These are phyloP conservation scores for Neonectria neomacrospora DNA, from an alignment of 2,329 filamentous ascomycete genomes.

Conservation along the genomic window DNA sequence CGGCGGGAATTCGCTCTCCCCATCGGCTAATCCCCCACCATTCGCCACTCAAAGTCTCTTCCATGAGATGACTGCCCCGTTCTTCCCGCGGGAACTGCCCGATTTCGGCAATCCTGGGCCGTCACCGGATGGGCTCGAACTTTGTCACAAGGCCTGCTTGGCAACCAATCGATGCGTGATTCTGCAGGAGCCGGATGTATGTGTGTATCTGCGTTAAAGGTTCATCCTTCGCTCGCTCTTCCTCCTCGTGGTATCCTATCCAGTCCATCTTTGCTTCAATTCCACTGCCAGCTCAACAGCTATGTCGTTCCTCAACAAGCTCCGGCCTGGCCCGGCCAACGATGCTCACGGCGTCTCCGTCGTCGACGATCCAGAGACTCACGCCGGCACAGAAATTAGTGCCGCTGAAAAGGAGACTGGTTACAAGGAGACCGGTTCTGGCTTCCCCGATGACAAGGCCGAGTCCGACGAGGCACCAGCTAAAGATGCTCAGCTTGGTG, in stretches of 20 bases:
- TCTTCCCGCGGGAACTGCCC: not conserved
- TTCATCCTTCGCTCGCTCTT: not conserved
- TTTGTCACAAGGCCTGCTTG: not conserved
- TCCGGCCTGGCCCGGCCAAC: slow-evolving; percentile 22
- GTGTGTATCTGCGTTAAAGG: not conserved
- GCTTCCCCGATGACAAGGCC: slow-evolving; percentile 2
- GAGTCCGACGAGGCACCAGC: slow-evolving; percentile 24
- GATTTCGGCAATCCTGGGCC: not conserved
- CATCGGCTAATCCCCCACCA: not conserved
- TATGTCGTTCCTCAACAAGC: slow-evolving; percentile 37
- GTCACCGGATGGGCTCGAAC: not conserved
- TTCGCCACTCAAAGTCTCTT: not conserved
- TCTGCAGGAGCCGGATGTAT: not conserved
- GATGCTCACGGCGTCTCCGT: not conserved
- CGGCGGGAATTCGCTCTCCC: not conserved
- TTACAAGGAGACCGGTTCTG: slow-evolving; percentile 7
- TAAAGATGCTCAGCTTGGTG: slow-evolving; percentile 48
- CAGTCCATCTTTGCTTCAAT: not conserved
- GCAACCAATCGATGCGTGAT: not conserved
- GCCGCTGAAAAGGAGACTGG: slow-evolving; percentile 15
- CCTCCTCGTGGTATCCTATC: not conserved
- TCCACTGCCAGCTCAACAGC: slow-evolving; percentile 15
- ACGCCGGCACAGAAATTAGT: slow-evolving; percentile 11
- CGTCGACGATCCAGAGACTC: slow-evolving; percentile 25
- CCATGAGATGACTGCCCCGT: not conserved